Conservation (phyloP, 495 filamentous ascomycete genomes). For the Astrothelium macrocarpum region DNA sequence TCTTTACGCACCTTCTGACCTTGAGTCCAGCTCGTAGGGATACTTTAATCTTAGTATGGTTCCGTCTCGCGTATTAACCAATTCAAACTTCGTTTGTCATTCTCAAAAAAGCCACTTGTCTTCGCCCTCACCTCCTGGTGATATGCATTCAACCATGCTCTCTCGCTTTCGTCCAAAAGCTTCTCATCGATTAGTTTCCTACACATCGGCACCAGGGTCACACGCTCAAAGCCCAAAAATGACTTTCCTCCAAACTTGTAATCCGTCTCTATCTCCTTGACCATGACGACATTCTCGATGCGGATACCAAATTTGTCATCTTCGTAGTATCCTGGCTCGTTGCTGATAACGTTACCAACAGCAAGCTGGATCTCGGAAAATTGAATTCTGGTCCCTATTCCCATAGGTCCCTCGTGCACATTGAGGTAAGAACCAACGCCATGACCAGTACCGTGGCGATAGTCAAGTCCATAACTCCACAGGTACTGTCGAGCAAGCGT, state of each 20-base stretch:
- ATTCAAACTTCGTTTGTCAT: constrained; percentile 52
- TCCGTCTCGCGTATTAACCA: constrained; percentile 86
- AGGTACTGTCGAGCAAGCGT: constrained; percentile 80
- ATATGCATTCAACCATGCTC: constrained; percentile 79
- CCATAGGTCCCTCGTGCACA: constrained; percentile 96
- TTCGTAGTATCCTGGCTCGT: constrained; percentile 97
- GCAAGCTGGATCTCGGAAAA: constrained; percentile 86
- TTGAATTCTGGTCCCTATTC: constrained; percentile 83
- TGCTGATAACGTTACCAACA: constrained; percentile 86
- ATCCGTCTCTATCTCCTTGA: constrained; percentile 73
- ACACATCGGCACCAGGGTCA: constrained; percentile 94
- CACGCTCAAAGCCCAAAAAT: constrained; percentile 90
- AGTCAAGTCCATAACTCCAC: constrained; percentile 89
- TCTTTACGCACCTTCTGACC: background rate
- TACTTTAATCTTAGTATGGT: constrained; percentile 29
- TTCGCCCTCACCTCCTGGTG: constrained; percentile 73
- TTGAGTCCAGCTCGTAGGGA: too few relatives aligned
- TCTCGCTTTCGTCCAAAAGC: constrained; percentile 67
- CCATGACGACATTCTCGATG: constrained; percentile 90
- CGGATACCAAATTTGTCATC: constrained; percentile 96
- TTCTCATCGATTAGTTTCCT: constrained; percentile 72
- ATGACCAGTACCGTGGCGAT: constrained; percentile 93
- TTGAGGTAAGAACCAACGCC: constrained; percentile 91
- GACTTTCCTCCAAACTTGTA: constrained; percentile 87
- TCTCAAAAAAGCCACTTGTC: constrained; percentile 70